Evolutionary conservation across 1,284 basidiomycete genomes (phyloP), one percentile per base, ranked within the genome.

Genomic region (Lentinus polychrous): DNA sequence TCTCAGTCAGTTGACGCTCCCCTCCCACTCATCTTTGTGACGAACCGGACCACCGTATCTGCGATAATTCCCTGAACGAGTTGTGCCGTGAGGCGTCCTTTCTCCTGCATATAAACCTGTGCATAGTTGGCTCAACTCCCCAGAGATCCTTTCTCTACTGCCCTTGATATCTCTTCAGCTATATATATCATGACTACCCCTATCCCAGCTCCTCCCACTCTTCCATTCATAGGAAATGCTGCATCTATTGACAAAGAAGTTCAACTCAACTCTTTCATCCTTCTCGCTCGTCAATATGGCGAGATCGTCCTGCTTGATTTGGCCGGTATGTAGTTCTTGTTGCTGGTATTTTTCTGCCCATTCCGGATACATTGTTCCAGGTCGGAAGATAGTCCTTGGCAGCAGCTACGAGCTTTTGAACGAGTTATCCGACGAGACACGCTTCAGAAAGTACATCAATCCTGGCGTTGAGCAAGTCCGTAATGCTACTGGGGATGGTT

Each of bases 201-300:
- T 11, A 73, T 71, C 33, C 69, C 69, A 8, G 65, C 67, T 41
- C 73, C 73, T 1, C 70, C 69, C 14, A 59, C 64, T 2, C 52
- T 74, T 33, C 72, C 73, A 3, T 68, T 74, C 56, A 52, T 76
- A 15, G 75, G 75, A 31, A 74, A 76, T 63, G 57, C 66, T 37
- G 58, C 59, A n/a, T 51, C 60, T 2, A 53, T 73, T 38, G 70
- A 73, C 45, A 60, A 54, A 23, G 69, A 72, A n/a, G 55, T 71
- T 4, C 70, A 71, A 0, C 46, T 67, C 14, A 56, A 52, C 20
- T 72, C 73, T 0, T 66, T 71, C 44, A 48, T 49, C 8, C 66
- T 71, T 4, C 67, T 77, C 12, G 64, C 68, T 2, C 60, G 67
- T 45, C 66, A 69, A 43, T 75, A 74, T 55, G 73, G 75, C 37